phyloP scores from a whole-genome alignment of 2,329 filamentous ascomycete species.

The Phyllosticta paracitricarpa region DNA sequence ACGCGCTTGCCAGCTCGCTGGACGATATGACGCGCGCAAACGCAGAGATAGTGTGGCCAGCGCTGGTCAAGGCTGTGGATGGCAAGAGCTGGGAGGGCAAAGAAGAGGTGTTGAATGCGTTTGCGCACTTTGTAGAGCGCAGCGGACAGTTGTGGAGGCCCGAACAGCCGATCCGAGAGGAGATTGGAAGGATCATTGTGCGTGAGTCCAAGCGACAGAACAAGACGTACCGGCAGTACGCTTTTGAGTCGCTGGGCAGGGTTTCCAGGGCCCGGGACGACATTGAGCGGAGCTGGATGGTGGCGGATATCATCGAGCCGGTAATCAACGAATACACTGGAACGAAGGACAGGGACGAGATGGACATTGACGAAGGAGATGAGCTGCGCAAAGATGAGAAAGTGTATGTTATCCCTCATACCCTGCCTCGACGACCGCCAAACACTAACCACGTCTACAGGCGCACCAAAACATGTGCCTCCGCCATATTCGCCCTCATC shows the following conservation, averaged over 20 bases:
- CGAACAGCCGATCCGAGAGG: conserved; percentile 47
- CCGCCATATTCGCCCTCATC: conserved; percentile 16
- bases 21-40: conserved; percentile 52
- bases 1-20: conserved; percentile 29
- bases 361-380: conserved; percentile 25
- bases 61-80: conserved; percentile 67
- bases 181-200: conserved; percentile 61
- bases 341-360: conserved; percentile 16
- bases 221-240: conserved; percentile 67
- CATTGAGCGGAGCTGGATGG: conserved; percentile 59
- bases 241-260: conserved; percentile 60
- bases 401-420: conserved; percentile 13
- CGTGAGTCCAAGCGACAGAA: conserved; percentile 91
- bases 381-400: conserved; percentile 16
- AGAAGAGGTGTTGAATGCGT: conserved; percentile 69
- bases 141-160: conserved; percentile 49
- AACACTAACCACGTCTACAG: conserved; percentile 11
- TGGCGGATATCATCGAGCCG: conserved; percentile 52
- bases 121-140: conserved; percentile 66
- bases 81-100: conserved; percentile 93
- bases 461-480: conserved; percentile 18
- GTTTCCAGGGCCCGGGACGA: conserved; percentile 61
- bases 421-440: not conserved
- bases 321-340: conserved; percentile 28
- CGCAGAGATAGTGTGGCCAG: conserved; percentile 64